These are phyloP conservation scores for Candida gigantensis DNA, from an alignment of 1,139 yeast genomes.

Conservation along the genomic window DNA sequence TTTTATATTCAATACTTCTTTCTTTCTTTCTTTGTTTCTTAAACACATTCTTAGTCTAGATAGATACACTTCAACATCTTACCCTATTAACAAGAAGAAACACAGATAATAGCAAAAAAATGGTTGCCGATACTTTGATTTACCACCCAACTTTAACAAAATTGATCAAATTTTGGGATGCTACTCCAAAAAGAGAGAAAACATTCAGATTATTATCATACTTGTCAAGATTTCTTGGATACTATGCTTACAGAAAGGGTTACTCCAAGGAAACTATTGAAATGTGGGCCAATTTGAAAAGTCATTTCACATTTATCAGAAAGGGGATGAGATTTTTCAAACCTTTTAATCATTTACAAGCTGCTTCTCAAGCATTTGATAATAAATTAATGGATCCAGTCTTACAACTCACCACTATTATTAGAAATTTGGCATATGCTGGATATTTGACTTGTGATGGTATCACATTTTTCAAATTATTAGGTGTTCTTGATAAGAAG, in stretches of 20 bases:
- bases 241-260: conserved; percentile 63
- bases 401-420: conserved; percentile 56
- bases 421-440: conserved; percentile 72
- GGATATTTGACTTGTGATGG: conserved; percentile 77
- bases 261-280: conserved; percentile 51
- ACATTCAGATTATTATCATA: conserved; percentile 79
- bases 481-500: conserved; percentile 40
- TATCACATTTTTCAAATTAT: conserved; percentile 64
- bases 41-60: too few relatives aligned
- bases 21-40: neutral
- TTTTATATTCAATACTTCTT: too few relatives aligned
- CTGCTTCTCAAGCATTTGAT: conserved; percentile 67
- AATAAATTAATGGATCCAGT: conserved; percentile 72
- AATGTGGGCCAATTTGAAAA: conserved; percentile 53
- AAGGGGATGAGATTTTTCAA: conserved; percentile 85
- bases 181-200: conserved; percentile 70
- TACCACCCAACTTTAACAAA: conserved; percentile 76
- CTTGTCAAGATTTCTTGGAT: conserved; percentile 70
- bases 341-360: conserved; percentile 73
- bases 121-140: conserved; percentile 67
- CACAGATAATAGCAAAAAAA: too few relatives aligned
- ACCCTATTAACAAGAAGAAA: too few relatives aligned
- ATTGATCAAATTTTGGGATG: conserved; percentile 63
- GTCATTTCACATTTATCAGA: conserved; percentile 68
- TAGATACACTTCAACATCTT: too few relatives aligned